Evolutionary conservation across 2,329 filamentous ascomycete species (phyloP).

Genomic region (Alternaria consortialis): DNA sequence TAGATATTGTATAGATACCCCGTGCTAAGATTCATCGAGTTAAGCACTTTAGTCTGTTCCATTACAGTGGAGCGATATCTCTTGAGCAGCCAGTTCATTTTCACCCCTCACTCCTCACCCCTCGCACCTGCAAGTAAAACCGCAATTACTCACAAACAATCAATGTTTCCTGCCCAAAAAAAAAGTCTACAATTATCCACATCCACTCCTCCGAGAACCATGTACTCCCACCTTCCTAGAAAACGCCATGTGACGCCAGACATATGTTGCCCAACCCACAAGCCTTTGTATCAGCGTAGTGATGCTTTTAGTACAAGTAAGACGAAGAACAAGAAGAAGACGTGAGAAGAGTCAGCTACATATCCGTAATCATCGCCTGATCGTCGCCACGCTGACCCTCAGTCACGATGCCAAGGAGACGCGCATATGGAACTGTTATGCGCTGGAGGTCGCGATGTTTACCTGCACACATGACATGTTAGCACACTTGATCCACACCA

Average conservation of each 20-base stretch:
- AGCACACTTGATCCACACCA: not conserved
- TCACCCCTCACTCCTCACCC: no score
- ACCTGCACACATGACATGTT: slow-evolving; percentile 61
- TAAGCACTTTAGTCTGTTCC: no score
- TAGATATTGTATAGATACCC: not conserved
- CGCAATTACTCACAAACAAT: not conserved
- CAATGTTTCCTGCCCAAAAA: not conserved
- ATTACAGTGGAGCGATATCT: no score
- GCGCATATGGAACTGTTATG: slow-evolving; percentile 92
- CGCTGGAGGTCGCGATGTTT: slow-evolving; percentile 96
- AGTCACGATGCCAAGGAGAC: slow-evolving; percentile 54
- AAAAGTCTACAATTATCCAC: not conserved
- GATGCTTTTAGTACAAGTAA: slow-evolving; percentile 10
- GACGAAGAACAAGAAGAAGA: not conserved
- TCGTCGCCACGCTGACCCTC: slow-evolving; percentile 40
- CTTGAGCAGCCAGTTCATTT: no score
- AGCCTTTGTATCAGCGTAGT: not conserved
- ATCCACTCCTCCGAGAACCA: not conserved
- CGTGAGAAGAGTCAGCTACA: slow-evolving; percentile 27
- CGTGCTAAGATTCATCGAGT: not conserved
- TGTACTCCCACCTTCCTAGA: not conserved
- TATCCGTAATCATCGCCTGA: slow-evolving; percentile 48
- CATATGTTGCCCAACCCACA: not conserved
- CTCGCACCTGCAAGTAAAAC: not conserved
- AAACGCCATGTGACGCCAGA: not conserved